These are phyloP conservation scores for Pseudotsuga menziesii DNA, from an alignment of 75 land plant genomes.

Conservation along the genomic window DNA sequence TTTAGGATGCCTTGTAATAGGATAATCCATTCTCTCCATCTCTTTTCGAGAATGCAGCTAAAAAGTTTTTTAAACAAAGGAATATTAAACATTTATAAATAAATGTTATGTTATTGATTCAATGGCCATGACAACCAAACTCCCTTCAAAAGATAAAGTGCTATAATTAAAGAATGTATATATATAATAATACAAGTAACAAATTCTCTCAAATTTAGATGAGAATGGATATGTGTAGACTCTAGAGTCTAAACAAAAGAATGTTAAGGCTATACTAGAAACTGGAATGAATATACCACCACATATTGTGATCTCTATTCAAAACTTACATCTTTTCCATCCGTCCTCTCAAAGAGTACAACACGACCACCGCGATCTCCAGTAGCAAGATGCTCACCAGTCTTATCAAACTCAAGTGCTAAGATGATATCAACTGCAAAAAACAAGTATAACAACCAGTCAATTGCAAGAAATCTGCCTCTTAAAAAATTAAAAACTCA, in stretches of 20 bases:
- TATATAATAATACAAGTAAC: background rate
- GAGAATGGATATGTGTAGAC: background rate
- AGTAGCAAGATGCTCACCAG: conserved; percentile 92
- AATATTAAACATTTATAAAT: background rate
- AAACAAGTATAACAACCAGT: background rate
- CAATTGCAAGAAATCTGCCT: conserved; percentile 1
- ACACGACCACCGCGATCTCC: conserved; percentile 97
- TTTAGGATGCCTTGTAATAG: conserved; percentile 74
- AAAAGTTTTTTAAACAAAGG: background rate
- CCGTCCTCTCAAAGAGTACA: conserved; percentile 89
- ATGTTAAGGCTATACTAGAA: background rate
- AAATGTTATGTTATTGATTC: background rate
- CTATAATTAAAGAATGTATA: background rate
- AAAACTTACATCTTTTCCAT: conserved; percentile 59
- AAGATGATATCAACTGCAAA: conserved; percentile 77
- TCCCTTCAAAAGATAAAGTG: background rate
- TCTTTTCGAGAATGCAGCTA: conserved; percentile 49
- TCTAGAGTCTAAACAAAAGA: background rate
- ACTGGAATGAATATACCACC: background rate
- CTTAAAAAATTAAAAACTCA: background rate
- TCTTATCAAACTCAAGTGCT: conserved; percentile 89
- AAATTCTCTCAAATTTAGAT: background rate
- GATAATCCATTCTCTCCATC: conserved; percentile 60
- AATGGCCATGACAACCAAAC: background rate
- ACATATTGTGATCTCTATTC: background rate